Base-by-base conservation (phyloP, 768 basidiomycete genomes). In the Mycena albidolilacea region DNA sequence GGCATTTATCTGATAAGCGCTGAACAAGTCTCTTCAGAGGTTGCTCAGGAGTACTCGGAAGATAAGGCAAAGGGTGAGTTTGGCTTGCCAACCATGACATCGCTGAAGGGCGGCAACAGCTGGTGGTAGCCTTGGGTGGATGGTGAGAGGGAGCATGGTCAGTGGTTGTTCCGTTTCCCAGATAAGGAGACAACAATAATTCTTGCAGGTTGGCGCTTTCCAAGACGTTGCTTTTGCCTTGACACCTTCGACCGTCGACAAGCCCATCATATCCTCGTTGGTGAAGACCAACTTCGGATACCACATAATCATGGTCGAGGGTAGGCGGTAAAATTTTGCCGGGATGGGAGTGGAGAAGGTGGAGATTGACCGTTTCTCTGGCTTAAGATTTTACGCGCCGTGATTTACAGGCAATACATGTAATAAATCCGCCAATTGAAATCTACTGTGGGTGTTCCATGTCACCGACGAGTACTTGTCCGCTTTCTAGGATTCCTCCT, bases 231-330 rank as follows among this genome's bases (percentile, higher is more conserved):
- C 94, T 7, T 96, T 96, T 81, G 90, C 90, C 19, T 86, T 96
- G 59, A 84, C 88, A 37, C 94, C 95, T 3, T 96, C 95, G 9
- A 89, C 92, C 5, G 89, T 93, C 72, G 95, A 95, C 81, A 95
- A 93, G 74, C 95, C 95, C 5, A 83, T 88, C 62, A 78, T 89
- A 19, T 93, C 94, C 1, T 82, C 90, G 17, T 87, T 96, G 61
- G 92, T 96, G 43, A 96, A 95, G 83, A 96, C 95, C 7, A 89
- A 88, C 72, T 91, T 91, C 78, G 95, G 95, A 15, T 96, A 96
- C 81, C 95, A 96, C 79, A 91, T 96, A 77, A 95, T 96, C 80
- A 94, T 96, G 93, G 95, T 95, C 8, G 95, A 96, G 83, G 95
- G 94, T 19, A 89, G 95, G 46, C 89, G 93, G 44, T 90, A 41